Evolutionary conservation across 495 filamentous ascomycete genomes (phyloP).

Genomic region (Lepidopterella palustris): DNA sequence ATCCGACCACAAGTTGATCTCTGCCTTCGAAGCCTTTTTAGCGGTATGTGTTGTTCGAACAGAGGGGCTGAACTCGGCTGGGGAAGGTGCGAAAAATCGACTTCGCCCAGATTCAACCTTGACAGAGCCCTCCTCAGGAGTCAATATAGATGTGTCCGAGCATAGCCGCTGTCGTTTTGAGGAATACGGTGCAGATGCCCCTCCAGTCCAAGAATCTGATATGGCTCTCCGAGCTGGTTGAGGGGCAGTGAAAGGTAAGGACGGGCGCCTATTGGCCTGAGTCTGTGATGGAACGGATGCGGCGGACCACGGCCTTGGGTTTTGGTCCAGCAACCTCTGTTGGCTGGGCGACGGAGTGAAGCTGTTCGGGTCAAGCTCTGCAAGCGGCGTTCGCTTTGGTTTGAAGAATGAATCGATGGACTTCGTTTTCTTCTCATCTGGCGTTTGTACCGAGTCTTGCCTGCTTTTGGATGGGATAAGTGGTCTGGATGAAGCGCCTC

Average conservation of each 20-base stretch:
- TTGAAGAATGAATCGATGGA: conserved; percentile 77
- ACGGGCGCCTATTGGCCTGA: conserved; percentile 32
- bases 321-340: conserved; percentile 50
- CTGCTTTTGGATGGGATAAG: conserved; percentile 12
- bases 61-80: conserved; percentile 46
- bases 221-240: conserved; percentile 28
- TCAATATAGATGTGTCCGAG: conserved; percentile 43
- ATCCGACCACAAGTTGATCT: conserved; percentile 59
- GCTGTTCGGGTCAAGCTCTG: conserved; percentile 79
- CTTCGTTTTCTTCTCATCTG: conserved; percentile 54
- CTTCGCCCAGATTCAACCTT: conserved; percentile 43
- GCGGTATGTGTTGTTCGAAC: conserved; percentile 40
- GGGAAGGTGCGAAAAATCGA: conserved; percentile 49
- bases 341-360: conserved; percentile 68
- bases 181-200: conserved; percentile 42
- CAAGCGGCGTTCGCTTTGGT: conserved; percentile 66
- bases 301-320: conserved; percentile 48
- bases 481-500: conserved; percentile 18
- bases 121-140: conserved; percentile 20
- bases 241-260: conserved; percentile 35
- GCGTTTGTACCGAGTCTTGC: conserved; percentile 36
- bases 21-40: conserved; percentile 45
- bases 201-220: conserved; percentile 8
- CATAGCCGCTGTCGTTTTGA: conserved; percentile 59
- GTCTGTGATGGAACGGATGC: conserved; percentile 25